Conservation (phyloP, 2,329 filamentous ascomycete species). For the Alternaria tenuissima region DNA sequence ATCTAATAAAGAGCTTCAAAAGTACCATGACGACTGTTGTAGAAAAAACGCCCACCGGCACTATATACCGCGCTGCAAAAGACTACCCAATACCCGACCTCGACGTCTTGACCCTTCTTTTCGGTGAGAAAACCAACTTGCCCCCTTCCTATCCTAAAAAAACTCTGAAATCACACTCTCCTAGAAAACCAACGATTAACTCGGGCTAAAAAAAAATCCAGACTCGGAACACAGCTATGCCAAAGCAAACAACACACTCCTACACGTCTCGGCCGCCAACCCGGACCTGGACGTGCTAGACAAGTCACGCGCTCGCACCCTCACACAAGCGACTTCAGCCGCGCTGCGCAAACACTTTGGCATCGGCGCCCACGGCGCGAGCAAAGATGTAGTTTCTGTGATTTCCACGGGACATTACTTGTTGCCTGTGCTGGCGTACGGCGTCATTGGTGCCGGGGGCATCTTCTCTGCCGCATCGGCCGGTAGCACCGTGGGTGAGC, state of each 20-base stretch:
- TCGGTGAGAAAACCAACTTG: conserved; percentile 40
- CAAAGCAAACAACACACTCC: conserved; percentile 61
- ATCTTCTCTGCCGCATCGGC: conserved; percentile 66
- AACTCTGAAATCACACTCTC: no score
- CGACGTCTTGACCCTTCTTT: conserved; percentile 54
- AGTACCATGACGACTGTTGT: conserved; percentile 43
- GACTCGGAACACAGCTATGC: conserved; percentile 43
- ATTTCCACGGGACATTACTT: conserved; percentile 66
- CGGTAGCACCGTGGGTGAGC: conserved; percentile 60
- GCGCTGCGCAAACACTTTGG: conserved; percentile 63
- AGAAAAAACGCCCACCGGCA: conserved; percentile 42
- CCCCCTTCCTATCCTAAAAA: no score
- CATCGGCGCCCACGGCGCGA: conserved; percentile 60
- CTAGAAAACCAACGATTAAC: no score
- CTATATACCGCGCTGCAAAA: conserved; percentile 43
- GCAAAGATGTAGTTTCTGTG: conserved; percentile 61
- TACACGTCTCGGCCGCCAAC: conserved; percentile 67
- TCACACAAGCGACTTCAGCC: conserved; percentile 63
- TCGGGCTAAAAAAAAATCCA: conserved; percentile 2
- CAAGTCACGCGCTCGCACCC: conserved; percentile 58
- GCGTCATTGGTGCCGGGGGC: conserved; percentile 66
- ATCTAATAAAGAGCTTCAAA: neutral
- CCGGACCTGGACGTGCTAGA: conserved; percentile 61
- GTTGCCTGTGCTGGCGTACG: conserved; percentile 63
- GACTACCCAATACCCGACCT: conserved; percentile 48